Conservation (phyloP, 129 eudicot genomes). For the Silybum marianum region DNA sequence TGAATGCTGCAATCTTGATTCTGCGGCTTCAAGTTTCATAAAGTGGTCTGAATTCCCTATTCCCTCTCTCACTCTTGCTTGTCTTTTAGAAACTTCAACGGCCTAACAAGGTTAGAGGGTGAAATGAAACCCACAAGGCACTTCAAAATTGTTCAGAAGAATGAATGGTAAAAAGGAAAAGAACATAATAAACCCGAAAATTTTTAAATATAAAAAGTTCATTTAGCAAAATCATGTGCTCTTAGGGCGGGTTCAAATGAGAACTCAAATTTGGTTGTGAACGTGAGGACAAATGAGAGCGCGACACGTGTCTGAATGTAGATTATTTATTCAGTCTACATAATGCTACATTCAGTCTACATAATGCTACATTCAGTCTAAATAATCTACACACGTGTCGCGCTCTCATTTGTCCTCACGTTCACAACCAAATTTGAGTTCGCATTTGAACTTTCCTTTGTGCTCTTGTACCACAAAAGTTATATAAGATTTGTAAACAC, state of each 20-base stretch:
- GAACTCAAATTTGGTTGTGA: too few species aligned
- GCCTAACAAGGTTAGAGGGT: conserved; percentile 57
- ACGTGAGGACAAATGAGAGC: too few species aligned
- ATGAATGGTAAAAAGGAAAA: neutral
- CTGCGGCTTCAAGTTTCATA: conserved; percentile 81
- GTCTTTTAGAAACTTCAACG: conserved; percentile 87
- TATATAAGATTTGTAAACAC: conserved; percentile 25
- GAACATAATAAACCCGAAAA: neutral
- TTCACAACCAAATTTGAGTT: too few species aligned
- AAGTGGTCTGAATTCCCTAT: conserved; percentile 59
- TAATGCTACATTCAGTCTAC: too few species aligned
- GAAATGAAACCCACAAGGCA: neutral
- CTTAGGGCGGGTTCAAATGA: too few species aligned
- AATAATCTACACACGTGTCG: too few species aligned
- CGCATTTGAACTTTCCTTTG: too few species aligned
- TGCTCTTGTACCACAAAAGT: neutral
- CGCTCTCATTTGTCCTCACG: too few species aligned
- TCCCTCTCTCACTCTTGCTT: conserved; percentile 72
- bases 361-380: too few species aligned
- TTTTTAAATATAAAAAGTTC: neutral
- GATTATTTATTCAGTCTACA: too few species aligned
- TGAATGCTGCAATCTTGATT: conserved; percentile 67
- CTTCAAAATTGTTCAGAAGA: neutral
- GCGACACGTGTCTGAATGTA: too few species aligned
- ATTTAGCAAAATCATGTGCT: neutral